These are phyloP conservation scores for Penicillium sp. DNA, from an alignment of 2,329 filamentous ascomycete genomes.

Conservation along the genomic window DNA sequence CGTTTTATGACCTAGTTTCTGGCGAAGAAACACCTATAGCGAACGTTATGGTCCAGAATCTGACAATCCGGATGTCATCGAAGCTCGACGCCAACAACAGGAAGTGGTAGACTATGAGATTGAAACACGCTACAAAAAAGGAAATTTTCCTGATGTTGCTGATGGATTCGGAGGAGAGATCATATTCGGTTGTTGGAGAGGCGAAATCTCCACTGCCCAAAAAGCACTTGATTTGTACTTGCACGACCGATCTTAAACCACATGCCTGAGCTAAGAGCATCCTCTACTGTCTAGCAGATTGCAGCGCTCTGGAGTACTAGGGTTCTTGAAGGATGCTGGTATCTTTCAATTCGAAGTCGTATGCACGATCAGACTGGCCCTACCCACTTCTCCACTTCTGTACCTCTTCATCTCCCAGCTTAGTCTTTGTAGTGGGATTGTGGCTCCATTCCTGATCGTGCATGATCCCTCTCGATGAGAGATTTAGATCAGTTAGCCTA, in stretches of 20 bases:
- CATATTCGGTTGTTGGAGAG: constrained; percentile 10
- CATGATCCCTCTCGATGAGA: background rate
- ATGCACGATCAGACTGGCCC: background rate
- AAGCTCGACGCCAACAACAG: constrained; percentile 4
- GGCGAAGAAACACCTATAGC: constrained; percentile 1
- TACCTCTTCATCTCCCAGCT: background rate
- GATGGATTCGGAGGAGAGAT: background rate
- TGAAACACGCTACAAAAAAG: background rate
- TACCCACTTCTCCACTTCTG: background rate
- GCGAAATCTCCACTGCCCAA: background rate
- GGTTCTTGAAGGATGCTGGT: background rate
- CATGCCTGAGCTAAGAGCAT: too few species aligned
- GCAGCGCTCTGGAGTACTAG: background rate
- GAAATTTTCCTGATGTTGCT: too few species aligned
- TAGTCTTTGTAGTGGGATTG: background rate
- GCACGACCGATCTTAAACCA: too few species aligned
- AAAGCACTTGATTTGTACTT: constrained; percentile 4
- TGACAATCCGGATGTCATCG: constrained; percentile 5
- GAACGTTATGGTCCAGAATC: constrained; percentile 5
- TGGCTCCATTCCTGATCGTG: background rate
- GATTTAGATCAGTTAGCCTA: background rate
- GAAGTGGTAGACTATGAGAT: background rate
- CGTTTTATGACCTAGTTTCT: constrained; percentile 11
- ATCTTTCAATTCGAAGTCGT: background rate
- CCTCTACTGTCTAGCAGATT: too few species aligned